These are phyloP conservation scores for Myrica gale DNA, from an alignment of 306 rosid genomes.

Conservation along the genomic window DNA sequence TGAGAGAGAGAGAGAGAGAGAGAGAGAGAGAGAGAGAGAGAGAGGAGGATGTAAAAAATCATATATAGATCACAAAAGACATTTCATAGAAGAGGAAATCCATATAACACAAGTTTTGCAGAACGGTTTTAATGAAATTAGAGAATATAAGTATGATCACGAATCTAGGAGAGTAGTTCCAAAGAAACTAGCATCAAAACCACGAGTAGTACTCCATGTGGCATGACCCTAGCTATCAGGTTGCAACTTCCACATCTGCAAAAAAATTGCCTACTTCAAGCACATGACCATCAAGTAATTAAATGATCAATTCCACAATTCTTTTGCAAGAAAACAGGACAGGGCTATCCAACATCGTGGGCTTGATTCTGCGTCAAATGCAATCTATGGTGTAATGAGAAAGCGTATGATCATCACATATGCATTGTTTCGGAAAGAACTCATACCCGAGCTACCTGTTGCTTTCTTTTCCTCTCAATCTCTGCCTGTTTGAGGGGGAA, in stretches of 20 bases:
- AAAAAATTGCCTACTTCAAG: not conserved
- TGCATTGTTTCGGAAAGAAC: not conserved
- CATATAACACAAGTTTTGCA: not conserved
- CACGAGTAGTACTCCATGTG: not conserved
- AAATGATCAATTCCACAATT: not conserved
- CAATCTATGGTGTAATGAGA: not conserved
- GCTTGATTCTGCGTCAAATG: not conserved
- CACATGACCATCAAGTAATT: not conserved
- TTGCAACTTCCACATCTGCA: not conserved
- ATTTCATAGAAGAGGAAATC: not conserved
- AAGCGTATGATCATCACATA: not conserved
- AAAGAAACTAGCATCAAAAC: not conserved
- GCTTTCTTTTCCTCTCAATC: slow-evolving; percentile 63
- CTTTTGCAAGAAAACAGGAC: not conserved
- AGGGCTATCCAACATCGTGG: not conserved
- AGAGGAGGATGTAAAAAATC: not conserved
- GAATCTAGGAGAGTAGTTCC: not conserved
- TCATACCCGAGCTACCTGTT: slow-evolving; percentile 50
- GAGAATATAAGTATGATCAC: too few species aligned
- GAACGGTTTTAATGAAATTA: not conserved
- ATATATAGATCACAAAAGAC: not conserved
- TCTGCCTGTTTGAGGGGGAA: slow-evolving; percentile 51
- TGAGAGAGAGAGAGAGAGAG: slow-evolving; percentile 34
- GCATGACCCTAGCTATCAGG: not conserved
- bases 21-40: too few species aligned